These are phyloP conservation scores for Didymella lethalis DNA, from an alignment of 2,329 filamentous ascomycete genomes.

Conservation along the genomic window DNA sequence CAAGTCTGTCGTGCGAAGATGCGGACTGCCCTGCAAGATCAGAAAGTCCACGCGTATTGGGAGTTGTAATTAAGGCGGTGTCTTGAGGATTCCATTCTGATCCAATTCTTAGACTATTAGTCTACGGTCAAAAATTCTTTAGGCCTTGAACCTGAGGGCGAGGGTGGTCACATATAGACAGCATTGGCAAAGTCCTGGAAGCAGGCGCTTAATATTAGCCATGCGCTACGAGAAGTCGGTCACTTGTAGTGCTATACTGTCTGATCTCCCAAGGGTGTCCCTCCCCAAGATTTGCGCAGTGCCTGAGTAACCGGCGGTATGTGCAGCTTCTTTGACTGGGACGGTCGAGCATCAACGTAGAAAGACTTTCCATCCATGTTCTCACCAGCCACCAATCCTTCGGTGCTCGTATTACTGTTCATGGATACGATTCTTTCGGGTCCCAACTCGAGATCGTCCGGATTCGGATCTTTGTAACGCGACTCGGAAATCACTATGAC, in stretches of 20 bases:
- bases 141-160: background rate
- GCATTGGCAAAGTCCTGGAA: background rate
- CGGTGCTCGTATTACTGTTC: conserved; percentile 31
- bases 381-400: conserved; percentile 25
- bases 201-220: background rate
- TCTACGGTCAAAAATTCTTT: conserved; percentile 30
- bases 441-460: conserved; percentile 24
- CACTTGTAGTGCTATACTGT: background rate
- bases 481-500: conserved; percentile 39
- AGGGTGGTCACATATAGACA: background rate
- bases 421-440: conserved; percentile 18
- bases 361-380: conserved; percentile 4
- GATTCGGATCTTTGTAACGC: conserved; percentile 21
- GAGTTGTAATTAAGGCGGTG: conserved; percentile 29
- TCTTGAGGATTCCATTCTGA: conserved; percentile 4
- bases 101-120: conserved; percentile 20
- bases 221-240: background rate
- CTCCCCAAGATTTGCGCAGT: background rate
- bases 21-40: conserved; percentile 36
- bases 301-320: background rate
- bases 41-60: conserved; percentile 41
- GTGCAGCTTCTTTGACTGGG: background rate
- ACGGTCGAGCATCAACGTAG: background rate
- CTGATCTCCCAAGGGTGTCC: background rate
- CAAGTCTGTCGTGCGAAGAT: conserved; percentile 51